Percentiles rank a stretch among this genome's conserved stretches.
phyloP scores from a whole-genome alignment of 805 yeast species.

The Brettanomyces anomalus region DNA sequence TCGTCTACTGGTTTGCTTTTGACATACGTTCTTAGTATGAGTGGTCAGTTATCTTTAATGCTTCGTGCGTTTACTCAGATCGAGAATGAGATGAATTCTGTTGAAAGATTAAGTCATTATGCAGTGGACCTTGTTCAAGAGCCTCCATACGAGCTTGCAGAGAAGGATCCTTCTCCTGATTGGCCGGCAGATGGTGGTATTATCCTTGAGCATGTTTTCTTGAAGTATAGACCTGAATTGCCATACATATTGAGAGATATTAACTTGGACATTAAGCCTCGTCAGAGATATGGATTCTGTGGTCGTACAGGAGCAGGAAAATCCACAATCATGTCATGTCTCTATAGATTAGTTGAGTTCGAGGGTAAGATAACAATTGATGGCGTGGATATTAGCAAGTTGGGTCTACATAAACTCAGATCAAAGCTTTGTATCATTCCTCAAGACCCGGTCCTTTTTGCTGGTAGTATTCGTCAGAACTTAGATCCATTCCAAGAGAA shows the following conservation, averaged over 20 bases:
- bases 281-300: conserved; percentile 72
- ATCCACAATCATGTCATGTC: conserved; percentile 52
- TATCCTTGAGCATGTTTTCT: conserved; percentile 36
- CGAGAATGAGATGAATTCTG: conserved; percentile 76
- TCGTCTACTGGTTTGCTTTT: conserved; percentile 55
- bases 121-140: conserved; percentile 58
- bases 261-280: conserved; percentile 34
- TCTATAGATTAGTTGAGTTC: conserved; percentile 48
- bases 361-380: conserved; percentile 47
- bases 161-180: conserved; percentile 28
- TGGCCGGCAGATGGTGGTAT: conserved; percentile 47
- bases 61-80: conserved; percentile 55
- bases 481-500: conserved; percentile 52
- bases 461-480: conserved; percentile 49
- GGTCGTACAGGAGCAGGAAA: conserved; percentile 90
- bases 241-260: conserved; percentile 48
- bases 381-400: conserved; percentile 41
- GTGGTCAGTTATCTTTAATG: conserved; percentile 45
- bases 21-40: conserved; percentile 49
- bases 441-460: conserved; percentile 61
- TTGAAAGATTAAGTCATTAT: conserved; percentile 62
- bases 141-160: conserved; percentile 45
- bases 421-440: conserved; percentile 59
- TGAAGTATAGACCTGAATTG: conserved; percentile 52
- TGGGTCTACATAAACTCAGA: conserved; percentile 48